Base-by-base conservation (phyloP, 441 rosid genomes). In the Cnidoscolus chayamansa region DNA sequence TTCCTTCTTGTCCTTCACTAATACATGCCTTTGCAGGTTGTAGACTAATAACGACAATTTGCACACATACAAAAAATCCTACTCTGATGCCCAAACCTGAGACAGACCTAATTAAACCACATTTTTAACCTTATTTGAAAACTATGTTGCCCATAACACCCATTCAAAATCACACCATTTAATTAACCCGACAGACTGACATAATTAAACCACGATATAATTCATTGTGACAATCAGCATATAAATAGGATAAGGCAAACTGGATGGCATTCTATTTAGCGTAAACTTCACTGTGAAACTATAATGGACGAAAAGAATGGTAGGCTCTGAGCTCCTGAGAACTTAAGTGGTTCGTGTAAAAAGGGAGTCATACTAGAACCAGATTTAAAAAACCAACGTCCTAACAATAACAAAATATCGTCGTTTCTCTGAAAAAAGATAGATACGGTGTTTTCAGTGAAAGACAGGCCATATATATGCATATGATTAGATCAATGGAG, bases 401-500 rank as follows among this genome's bases (percentile, higher is more conserved):
- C 4, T 9, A 65, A 31, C 31, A 65, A 20, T 2, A 59, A 31
- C 19, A 51, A 51, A 51, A 15, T 51, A 12, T 19, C 19, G 19
- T 51, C n/a, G 20, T 53, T 53, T 53, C 31, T 30, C 61, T 30
- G n/a, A 65, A 17, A 47, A 25, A 25, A 47, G 37, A 32, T 32
- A 9, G 25, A 53, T 15, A 57, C 8, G 10, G 54, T 25, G 25
- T 25, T 25, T 53, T 54, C 35, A 50, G 0, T 51, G 30, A 40
- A 68, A 47, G 15, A 40, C 15, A 47, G 19, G 53, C 20, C 7
- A 68, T 37, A 20, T 32, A 31, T n/a, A 16, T 31, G 67, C 57
- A 60, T 30, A 60, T 53, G 50, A 15, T 64, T 54, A 76, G 78
- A 80, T 48, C 17, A 77, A 80, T 47, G 68, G 82, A 77, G 83